Conservation (phyloP, 2,329 filamentous ascomycete species). For the Pestalotiopsis sp. region DNA sequence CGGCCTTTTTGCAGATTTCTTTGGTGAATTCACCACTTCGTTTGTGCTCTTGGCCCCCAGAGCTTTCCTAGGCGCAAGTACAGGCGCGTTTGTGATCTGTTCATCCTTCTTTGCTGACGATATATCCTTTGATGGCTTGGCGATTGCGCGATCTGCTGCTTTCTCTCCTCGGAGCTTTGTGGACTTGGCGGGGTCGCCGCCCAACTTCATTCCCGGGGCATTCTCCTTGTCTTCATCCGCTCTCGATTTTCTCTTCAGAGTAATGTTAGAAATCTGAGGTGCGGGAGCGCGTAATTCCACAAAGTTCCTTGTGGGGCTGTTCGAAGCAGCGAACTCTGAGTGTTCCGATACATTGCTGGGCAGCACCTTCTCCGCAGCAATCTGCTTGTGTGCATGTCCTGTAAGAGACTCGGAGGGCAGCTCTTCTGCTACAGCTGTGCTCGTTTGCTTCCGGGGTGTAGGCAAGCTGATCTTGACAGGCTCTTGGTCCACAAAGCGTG, state of each 20-base stretch:
- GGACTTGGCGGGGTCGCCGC: conserved; percentile 19
- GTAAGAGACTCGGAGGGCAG: conserved; percentile 10
- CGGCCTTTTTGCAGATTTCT: conserved; percentile 45
- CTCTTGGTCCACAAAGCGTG: conserved; percentile 60
- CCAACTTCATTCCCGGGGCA: conserved; percentile 31
- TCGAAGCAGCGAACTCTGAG: conserved; percentile 9
- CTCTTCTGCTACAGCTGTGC: conserved; percentile 15
- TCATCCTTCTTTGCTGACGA: conserved; percentile 45
- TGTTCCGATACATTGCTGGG: conserved; percentile 11
- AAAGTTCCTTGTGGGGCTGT: conserved; percentile 6
- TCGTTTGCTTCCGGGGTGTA: conserved; percentile 18
- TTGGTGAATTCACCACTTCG: conserved; percentile 60
- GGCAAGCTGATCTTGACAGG: conserved; percentile 57
- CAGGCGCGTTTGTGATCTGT: conserved; percentile 24
- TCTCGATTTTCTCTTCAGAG: conserved; percentile 61
- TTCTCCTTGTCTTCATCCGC: conserved; percentile 56
- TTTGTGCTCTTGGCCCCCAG: conserved; percentile 63
- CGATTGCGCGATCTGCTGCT: conserved; percentile 32
- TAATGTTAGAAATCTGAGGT: conserved; percentile 41
- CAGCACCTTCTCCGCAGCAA: neutral
- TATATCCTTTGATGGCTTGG: conserved; percentile 49
- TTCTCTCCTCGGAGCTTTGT: conserved; percentile 33
- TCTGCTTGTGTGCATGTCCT: neutral
- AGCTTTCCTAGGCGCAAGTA: conserved; percentile 44
- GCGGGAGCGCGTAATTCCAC: conserved; percentile 14